phyloP scores from a whole-genome alignment of 495 filamentous ascomycete genomes.

The Sordaria brevicollis region DNA sequence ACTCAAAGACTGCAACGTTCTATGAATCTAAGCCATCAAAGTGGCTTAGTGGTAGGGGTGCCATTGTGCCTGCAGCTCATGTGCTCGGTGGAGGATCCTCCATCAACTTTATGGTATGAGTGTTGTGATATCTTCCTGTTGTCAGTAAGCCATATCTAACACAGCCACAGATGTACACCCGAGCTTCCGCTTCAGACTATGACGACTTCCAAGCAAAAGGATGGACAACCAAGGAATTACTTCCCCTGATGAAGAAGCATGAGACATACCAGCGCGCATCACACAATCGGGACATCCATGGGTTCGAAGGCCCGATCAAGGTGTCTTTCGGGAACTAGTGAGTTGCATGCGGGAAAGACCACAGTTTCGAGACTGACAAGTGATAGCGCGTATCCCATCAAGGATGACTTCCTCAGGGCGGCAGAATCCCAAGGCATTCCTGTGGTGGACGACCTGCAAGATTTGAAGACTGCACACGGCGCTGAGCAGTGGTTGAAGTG shows the following conservation, averaged over 20 bases:
- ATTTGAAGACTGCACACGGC: conserved; percentile 52
- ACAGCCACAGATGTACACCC: conserved; percentile 63
- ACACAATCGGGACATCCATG: conserved; percentile 68
- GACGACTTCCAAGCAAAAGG: conserved; percentile 77
- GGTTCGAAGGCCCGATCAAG: conserved; percentile 74
- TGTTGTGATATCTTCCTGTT: not conserved
- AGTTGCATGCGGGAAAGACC: conserved; percentile 4
- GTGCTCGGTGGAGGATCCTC: conserved; percentile 69
- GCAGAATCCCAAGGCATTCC: conserved; percentile 69
- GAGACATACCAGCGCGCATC: conserved; percentile 73
- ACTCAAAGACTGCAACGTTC: conserved; percentile 79
- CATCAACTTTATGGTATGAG: conserved; percentile 66
- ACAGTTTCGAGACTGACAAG: not conserved
- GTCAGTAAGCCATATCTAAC: conserved; percentile 1
- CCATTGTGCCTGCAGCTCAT: conserved; percentile 71
- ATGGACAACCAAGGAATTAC: conserved; percentile 67
- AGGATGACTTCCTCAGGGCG: conserved; percentile 73
- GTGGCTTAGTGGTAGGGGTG: conserved; percentile 58
- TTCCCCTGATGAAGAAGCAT: conserved; percentile 75
- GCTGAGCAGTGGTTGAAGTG: conserved; percentile 56
- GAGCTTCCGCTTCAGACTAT: conserved; percentile 72
- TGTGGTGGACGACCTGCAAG: conserved; percentile 57
- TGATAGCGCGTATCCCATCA: conserved; percentile 49
- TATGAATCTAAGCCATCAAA: conserved; percentile 70
- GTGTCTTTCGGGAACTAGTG: conserved; percentile 72